Conservation (phyloP, 139 green algal species). For the Auxenochlorella protothecoides region DNA sequence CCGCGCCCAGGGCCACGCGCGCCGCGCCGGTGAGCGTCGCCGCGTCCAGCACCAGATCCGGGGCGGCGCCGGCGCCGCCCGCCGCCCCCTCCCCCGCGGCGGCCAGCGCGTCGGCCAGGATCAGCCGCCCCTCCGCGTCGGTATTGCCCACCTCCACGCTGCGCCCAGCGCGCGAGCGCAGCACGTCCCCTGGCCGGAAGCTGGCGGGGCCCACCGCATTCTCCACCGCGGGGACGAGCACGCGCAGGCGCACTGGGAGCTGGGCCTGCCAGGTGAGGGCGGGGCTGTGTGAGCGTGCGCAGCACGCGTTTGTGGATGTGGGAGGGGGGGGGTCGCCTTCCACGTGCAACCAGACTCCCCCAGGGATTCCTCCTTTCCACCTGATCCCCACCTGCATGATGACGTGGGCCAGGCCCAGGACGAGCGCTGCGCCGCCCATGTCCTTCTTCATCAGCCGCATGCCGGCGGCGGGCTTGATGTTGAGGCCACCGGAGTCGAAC, state of each 20-base stretch:
- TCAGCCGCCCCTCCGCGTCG: constrained; percentile 47
- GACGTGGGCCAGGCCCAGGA: constrained; percentile 39
- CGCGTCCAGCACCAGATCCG: constrained; percentile 53
- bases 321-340: too few species aligned
- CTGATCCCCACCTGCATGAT: constrained; percentile 23
- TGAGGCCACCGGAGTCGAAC: constrained; percentile 52
- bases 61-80: constrained; percentile 6
- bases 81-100: constrained; percentile 5
- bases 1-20: constrained; percentile 42
- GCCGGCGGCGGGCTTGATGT: constrained; percentile 44
- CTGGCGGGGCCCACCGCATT: constrained; percentile 26
- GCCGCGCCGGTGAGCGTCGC: constrained; percentile 65
- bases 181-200: constrained; percentile 41
- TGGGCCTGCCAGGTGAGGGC: neutral
- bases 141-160: constrained; percentile 48
- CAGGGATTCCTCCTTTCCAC: too few species aligned
- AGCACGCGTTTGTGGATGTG: too few species aligned
- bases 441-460: constrained; percentile 73
- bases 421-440: constrained; percentile 48
- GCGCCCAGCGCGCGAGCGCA: constrained; percentile 42
- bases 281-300: neutral
- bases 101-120: constrained; percentile 45
- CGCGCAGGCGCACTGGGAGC: constrained; percentile 30
- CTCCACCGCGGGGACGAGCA: constrained; percentile 53
- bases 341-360: too few species aligned